Conservation (phyloP, 176 grass and related monocot genomes). For the Canna indica region DNA sequence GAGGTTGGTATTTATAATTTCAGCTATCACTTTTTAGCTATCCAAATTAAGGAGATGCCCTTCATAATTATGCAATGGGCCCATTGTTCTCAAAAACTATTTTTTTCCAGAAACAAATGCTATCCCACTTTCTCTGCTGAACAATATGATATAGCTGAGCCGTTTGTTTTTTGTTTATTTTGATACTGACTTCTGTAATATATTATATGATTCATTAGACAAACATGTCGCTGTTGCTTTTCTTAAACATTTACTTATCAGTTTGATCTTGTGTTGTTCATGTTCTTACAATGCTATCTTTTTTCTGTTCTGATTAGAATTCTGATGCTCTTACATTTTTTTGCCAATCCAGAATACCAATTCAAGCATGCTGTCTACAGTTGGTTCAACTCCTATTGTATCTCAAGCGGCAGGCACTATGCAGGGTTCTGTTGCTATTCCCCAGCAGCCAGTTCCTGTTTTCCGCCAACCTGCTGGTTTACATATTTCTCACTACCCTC, state of each 20-base stretch:
- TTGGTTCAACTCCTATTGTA: conserved; percentile 41
- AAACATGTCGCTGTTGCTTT: neutral
- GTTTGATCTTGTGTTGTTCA: neutral
- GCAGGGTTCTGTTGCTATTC: conserved; percentile 59
- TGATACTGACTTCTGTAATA: neutral
- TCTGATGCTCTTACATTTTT: conserved; percentile 3
- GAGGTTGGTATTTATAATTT: conserved; percentile 41
- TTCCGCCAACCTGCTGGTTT: conserved; percentile 63
- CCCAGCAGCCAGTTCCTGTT: conserved; percentile 55
- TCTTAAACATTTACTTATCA: neutral
- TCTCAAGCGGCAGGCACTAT: conserved; percentile 38
- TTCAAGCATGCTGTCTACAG: conserved; percentile 30
- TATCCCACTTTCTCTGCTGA: neutral
- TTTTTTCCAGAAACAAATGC: neutral
- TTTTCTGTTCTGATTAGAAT: neutral
- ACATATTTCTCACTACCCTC: conserved; percentile 56
- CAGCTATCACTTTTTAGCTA: neutral
- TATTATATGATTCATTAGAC: neutral
- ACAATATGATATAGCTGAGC: neutral
- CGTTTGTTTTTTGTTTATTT: neutral
- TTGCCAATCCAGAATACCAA: conserved; percentile 35
- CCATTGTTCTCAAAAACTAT: neutral
- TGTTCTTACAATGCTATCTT: neutral
- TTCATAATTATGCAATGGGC: neutral
- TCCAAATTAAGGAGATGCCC: neutral